Evolutionary conservation across 768 basidiomycete species (phyloP).

Genomic region (Rubroboletus satanas): DNA sequence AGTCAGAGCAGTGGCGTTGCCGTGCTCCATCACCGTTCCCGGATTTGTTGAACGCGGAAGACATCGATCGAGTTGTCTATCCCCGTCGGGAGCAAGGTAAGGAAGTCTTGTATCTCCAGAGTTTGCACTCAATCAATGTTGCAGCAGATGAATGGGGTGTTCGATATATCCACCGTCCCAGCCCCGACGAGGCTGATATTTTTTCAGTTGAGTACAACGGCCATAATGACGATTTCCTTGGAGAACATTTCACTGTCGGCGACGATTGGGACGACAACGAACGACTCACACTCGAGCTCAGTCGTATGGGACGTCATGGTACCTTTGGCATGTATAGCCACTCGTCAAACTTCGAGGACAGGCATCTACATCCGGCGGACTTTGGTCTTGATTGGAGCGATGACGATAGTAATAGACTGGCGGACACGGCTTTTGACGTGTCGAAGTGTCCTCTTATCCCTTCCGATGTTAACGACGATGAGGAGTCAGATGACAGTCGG

Average conservation of each 20-base stretch:
- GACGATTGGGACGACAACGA: conserved; percentile 26
- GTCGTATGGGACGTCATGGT: not conserved
- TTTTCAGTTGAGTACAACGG: conserved; percentile 24
- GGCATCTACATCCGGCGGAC: conserved; percentile 7
- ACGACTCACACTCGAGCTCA: conserved; percentile 20
- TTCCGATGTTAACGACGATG: conserved; percentile 28
- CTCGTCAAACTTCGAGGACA: conserved; percentile 1
- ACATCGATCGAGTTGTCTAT: conserved; percentile 28
- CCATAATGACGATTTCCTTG: conserved; percentile 25
- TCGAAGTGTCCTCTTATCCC: conserved; percentile 19
- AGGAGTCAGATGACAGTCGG: conserved; percentile 28
- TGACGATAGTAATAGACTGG: conserved; percentile 4
- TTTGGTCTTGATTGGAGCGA: conserved; percentile 5
- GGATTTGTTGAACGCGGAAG: conserved; percentile 8
- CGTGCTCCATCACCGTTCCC: conserved; percentile 28
- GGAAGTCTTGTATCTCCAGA: not conserved
- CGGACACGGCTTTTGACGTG: conserved; percentile 18
- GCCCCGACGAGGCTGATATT: conserved; percentile 13
- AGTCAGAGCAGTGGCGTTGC: conserved; percentile 20
- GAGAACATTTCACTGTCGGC: conserved; percentile 20
- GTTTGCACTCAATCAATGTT: conserved; percentile 7
- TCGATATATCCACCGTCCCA: conserved; percentile 11
- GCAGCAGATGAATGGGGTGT: conserved; percentile 31
- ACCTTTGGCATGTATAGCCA: not conserved
- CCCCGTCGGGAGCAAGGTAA: conserved; percentile 27